phyloP scores from a whole-genome alignment of 768 basidiomycete species.

The Xerocomus brunneocitrinus region DNA sequence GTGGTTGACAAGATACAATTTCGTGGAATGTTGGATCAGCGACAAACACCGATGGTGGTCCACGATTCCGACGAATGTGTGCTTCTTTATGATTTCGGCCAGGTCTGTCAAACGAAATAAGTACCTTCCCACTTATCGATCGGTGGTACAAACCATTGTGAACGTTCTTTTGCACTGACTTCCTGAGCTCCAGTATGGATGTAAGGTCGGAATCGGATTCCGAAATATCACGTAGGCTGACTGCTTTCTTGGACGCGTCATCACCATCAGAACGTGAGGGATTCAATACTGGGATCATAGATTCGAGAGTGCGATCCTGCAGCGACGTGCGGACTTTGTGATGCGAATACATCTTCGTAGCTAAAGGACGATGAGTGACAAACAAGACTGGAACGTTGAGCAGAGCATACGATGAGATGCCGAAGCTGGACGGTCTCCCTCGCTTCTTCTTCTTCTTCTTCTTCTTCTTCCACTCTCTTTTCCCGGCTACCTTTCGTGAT shows the following conservation, averaged over 20 bases:
- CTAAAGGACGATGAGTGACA: slow-evolving; percentile 9
- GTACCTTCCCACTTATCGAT: not conserved
- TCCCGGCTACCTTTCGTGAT: slow-evolving; percentile 23
- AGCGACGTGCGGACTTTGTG: slow-evolving; percentile 91
- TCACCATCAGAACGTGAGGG: slow-evolving; percentile 40
- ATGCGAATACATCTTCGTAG: slow-evolving; percentile 63
- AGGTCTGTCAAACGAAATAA: slow-evolving; percentile 48
- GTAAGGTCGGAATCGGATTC: slow-evolving; percentile 75
- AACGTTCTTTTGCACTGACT: slow-evolving; percentile 50
- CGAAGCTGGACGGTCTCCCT: slow-evolving; percentile 25
- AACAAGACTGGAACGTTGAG: not conserved
- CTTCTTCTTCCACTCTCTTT: slow-evolving; percentile 38
- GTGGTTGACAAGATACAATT: slow-evolving; percentile 88
- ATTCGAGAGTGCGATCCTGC: slow-evolving; percentile 86
- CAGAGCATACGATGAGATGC: slow-evolving; percentile 23
- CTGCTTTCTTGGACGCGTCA: slow-evolving; percentile 13
- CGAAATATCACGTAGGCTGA: slow-evolving; percentile 50
- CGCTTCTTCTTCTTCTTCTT: slow-evolving; percentile 31
- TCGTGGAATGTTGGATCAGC: slow-evolving; percentile 81
- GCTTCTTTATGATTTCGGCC: slow-evolving; percentile 77
- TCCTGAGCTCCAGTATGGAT: slow-evolving; percentile 67
- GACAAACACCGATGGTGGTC: slow-evolving; percentile 71
- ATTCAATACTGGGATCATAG: slow-evolving; percentile 78
- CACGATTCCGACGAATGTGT: slow-evolving; percentile 90
- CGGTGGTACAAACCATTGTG: slow-evolving; percentile 57